Evolutionary conservation across 768 basidiomycete genomes (phyloP).

Genomic region (Glaciozyma martinii): DNA sequence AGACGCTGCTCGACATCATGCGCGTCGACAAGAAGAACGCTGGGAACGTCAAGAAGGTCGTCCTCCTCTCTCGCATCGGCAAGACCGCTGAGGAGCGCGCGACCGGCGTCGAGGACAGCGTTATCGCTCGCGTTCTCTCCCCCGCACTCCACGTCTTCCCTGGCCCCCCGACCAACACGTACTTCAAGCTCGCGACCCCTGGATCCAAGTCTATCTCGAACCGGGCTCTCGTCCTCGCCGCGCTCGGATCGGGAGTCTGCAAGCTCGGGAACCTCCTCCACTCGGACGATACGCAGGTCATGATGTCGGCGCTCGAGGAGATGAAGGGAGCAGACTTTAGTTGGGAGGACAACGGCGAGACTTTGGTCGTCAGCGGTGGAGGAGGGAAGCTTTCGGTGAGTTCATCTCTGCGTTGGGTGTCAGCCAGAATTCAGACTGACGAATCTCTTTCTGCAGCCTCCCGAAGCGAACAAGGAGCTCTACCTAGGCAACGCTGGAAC

Average conservation of each 20-base stretch:
- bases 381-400: constrained; percentile 57
- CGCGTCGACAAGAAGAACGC: constrained; percentile 86
- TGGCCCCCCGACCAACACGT: constrained; percentile 46
- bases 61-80: constrained; percentile 81
- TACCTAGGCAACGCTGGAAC: constrained; percentile 98
- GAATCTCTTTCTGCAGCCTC: constrained; percentile 41
- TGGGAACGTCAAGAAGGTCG: constrained; percentile 84
- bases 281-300: constrained; percentile 96
- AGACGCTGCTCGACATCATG: constrained; percentile 85
- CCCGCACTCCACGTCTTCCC: constrained; percentile 66
- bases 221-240: constrained; percentile 83
- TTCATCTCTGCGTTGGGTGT: too few relatives aligned
- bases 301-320: constrained; percentile 89
- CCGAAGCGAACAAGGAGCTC: constrained; percentile 70
- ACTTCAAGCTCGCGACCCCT: constrained; percentile 74
- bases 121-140: constrained; percentile 72
- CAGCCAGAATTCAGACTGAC: neutral
- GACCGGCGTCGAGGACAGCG: constrained; percentile 66
- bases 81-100: constrained; percentile 86
- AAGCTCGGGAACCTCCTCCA: constrained; percentile 81
- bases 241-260: constrained; percentile 80
- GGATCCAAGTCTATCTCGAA: constrained; percentile 97
- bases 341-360: constrained; percentile 96
- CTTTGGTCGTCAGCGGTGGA: constrained; percentile 82
- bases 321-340: constrained; percentile 84